Conservation (phyloP, 2,329 filamentous ascomycete genomes). For the Talaromyces pinophilus region DNA sequence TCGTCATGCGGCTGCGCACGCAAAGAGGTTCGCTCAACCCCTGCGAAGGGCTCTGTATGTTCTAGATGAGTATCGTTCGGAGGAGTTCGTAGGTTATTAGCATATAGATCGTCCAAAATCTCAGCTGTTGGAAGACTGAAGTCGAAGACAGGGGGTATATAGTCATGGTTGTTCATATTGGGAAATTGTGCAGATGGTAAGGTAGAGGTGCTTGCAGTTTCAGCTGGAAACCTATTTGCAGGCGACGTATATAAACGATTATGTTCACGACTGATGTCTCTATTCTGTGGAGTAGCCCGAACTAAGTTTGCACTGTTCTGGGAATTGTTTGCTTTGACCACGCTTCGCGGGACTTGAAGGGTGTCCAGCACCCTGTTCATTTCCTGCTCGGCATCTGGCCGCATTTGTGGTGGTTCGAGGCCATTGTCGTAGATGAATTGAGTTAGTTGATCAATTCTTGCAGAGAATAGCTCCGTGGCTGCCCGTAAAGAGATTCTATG, state of each 20-base stretch:
- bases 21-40: neutral
- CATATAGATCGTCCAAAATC: conserved; percentile 38
- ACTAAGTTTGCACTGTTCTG: neutral
- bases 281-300: neutral
- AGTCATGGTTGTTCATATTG: conserved; percentile 2
- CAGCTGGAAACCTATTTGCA: neutral
- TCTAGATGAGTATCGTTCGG: neutral
- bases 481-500: conserved; percentile 39
- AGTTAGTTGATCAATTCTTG: conserved; percentile 41
- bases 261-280: neutral
- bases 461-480: conserved; percentile 41
- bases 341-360: conserved; percentile 35
- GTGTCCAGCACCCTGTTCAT: conserved; percentile 44
- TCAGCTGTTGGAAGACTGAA: conserved; percentile 42
- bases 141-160: conserved; percentile 18
- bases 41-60: neutral
- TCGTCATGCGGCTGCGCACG: conserved; percentile 24
- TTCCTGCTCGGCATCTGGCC: conserved; percentile 39
- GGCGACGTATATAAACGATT: neutral
- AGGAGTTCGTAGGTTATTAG: conserved; percentile 32
- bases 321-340: conserved; percentile 24
- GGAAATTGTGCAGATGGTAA: conserved; percentile 6
- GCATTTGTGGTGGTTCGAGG: conserved; percentile 43
- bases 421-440: conserved; percentile 47
- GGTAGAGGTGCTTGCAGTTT: neutral